Percentiles rank a stretch among this genome's conserved stretches.
phyloP scores from a whole-genome alignment of 805 yeast species.

The Spathaspora passalidarum region DNA sequence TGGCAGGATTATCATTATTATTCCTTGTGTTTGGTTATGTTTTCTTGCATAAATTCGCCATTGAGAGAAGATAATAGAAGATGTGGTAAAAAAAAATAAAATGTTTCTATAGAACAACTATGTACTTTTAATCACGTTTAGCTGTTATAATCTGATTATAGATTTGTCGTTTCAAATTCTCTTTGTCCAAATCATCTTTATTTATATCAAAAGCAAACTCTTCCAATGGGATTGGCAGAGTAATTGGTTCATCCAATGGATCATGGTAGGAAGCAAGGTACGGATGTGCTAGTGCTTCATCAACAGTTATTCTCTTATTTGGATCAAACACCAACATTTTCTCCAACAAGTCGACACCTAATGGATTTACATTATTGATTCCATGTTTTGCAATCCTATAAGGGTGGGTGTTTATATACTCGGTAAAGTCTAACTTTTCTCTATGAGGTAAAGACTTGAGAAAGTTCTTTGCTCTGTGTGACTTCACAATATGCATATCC shows the following conservation, averaged over 20 bases:
- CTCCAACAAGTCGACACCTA: slow-evolving; percentile 40
- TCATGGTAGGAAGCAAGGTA: slow-evolving; percentile 80
- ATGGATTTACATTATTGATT: slow-evolving; percentile 17
- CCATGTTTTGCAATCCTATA: slow-evolving; percentile 14
- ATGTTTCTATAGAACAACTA: neutral
- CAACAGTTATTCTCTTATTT: slow-evolving; percentile 75
- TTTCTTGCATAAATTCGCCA: slow-evolving; percentile 67
- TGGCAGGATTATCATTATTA: slow-evolving; percentile 53
- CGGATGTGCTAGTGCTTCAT: slow-evolving; percentile 85
- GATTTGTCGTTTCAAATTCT: slow-evolving; percentile 67
- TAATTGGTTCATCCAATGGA: slow-evolving; percentile 28
- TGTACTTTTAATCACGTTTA: slow-evolving; percentile 1
- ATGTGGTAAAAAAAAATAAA: no score
- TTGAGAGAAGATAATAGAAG: slow-evolving; percentile 61
- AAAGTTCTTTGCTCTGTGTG: slow-evolving; percentile 23
- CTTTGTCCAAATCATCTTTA: slow-evolving; percentile 66
- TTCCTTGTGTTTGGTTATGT: slow-evolving; percentile 72
- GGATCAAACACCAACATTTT: slow-evolving; percentile 88
- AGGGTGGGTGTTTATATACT: slow-evolving; percentile 19
- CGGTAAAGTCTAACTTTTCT: slow-evolving; percentile 14
- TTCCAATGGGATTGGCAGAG: slow-evolving; percentile 18
- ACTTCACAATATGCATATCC: slow-evolving; percentile 18
- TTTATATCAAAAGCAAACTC: slow-evolving; percentile 41
- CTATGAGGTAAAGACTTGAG: slow-evolving; percentile 24
- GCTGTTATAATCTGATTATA: slow-evolving; percentile 67